These are phyloP conservation scores for Taxillus chinensis DNA, from an alignment of 164 flowering plant species.

Conservation along the genomic window DNA sequence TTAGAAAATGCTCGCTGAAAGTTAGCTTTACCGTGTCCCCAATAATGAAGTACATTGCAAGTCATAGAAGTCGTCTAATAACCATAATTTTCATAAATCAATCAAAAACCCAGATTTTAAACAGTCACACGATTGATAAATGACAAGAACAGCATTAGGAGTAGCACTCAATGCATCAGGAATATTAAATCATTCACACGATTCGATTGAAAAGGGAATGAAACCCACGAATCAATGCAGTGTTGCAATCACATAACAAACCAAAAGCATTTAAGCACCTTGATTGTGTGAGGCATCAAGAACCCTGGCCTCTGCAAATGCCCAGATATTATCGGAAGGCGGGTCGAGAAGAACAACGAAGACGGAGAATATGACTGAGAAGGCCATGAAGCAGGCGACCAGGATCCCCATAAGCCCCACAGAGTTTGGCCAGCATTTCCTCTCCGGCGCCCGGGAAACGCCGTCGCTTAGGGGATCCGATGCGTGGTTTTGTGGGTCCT, in stretches of 20 bases:
- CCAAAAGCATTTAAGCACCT: slow-evolving; percentile 19
- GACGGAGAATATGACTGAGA: slow-evolving; percentile 39
- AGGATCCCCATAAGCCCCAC: slow-evolving; percentile 31
- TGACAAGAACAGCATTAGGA: too few relatives aligned
- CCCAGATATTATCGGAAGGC: slow-evolving; percentile 22
- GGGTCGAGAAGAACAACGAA: slow-evolving; percentile 31
- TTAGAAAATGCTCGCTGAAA: too few relatives aligned
- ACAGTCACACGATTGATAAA: too few relatives aligned
- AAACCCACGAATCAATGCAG: not conserved
- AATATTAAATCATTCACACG: too few relatives aligned
- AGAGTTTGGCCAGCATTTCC: slow-evolving; percentile 24
- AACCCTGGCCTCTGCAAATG: slow-evolving; percentile 25
- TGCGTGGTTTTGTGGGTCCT: slow-evolving; percentile 1
- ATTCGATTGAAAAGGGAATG: not conserved
- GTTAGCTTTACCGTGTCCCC: too few relatives aligned
- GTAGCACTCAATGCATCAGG: too few relatives aligned
- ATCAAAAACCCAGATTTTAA: too few relatives aligned
- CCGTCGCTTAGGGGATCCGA: slow-evolving; percentile 20
- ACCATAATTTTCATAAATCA: too few relatives aligned
- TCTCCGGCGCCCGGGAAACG: slow-evolving; percentile 15
- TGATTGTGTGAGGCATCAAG: slow-evolving; percentile 12
- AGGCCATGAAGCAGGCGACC: slow-evolving; percentile 29
- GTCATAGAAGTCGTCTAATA: too few relatives aligned
- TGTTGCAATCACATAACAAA: not conserved
- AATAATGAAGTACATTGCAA: too few relatives aligned